Evolutionary conservation across 805 yeast species (phyloP).

Genomic region (Saccharomycopsis sp.): DNA sequence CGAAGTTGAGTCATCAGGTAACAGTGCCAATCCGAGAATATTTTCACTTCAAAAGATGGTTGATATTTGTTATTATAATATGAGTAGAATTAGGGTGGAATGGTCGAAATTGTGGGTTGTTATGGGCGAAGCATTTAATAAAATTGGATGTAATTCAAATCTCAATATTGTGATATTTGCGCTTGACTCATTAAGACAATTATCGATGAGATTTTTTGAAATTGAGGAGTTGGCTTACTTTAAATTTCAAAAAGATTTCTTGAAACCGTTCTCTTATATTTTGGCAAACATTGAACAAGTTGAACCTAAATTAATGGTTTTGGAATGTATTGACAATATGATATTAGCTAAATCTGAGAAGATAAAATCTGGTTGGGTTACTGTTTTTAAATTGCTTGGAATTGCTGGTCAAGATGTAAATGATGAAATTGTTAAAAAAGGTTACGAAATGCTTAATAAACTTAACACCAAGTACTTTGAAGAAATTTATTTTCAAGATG

Average conservation of each 20-base stretch:
- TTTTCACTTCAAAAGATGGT: conserved; percentile 93
- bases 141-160: conserved; percentile 76
- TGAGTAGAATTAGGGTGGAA: conserved; percentile 92
- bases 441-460: conserved; percentile 50
- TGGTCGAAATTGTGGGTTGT: conserved; percentile 95
- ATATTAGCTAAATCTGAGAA: conserved; percentile 63
- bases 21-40: conserved; percentile 76
- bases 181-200: conserved; percentile 85
- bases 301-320: conserved; percentile 79
- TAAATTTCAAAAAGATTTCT: conserved; percentile 89
- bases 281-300: conserved; percentile 57
- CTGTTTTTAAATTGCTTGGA: conserved; percentile 73
- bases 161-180: conserved; percentile 80
- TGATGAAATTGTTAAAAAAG: conserved; percentile 54
- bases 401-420: conserved; percentile 59
- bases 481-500: conserved; percentile 41
- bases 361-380: conserved; percentile 91
- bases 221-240: conserved; percentile 93
- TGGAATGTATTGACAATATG: conserved; percentile 85
- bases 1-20: conserved; percentile 84
- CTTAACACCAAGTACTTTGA: conserved; percentile 55
- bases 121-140: conserved; percentile 84
- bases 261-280: conserved; percentile 82
- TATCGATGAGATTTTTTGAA: conserved; percentile 86
- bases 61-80: conserved; percentile 95